Evolutionary conservation across 306 rosid genomes (phyloP).

Genomic region (Cucurbita argyrosperma): DNA sequence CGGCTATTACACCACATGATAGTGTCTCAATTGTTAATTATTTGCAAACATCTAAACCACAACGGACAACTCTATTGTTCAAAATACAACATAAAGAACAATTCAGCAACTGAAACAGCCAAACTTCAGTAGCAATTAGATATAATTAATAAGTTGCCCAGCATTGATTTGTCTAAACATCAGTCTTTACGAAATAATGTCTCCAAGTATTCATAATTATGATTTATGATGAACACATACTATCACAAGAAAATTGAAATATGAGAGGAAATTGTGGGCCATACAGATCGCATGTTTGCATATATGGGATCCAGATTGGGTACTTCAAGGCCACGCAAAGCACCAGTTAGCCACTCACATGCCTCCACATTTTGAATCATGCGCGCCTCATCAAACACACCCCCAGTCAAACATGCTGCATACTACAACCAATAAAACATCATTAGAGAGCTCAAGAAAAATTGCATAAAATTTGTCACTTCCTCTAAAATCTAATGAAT

Average conservation of each 20-base stretch:
- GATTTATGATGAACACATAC: neutral
- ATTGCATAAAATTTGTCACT: neutral
- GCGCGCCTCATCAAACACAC: slow-evolving; percentile 56
- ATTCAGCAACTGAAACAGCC: neutral
- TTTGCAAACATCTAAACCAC: neutral
- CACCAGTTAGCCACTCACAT: slow-evolving; percentile 75
- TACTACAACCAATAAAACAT: slow-evolving; percentile 41
- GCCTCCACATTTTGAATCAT: slow-evolving; percentile 79
- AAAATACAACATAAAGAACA: neutral
- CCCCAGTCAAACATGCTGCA: slow-evolving; percentile 73
- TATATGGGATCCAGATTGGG: slow-evolving; percentile 55
- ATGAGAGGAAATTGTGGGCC: slow-evolving; percentile 15
- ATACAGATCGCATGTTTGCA: slow-evolving; percentile 77
- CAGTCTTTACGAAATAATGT: neutral
- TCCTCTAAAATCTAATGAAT: neutral
- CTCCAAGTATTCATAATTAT: neutral
- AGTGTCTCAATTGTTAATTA: neutral
- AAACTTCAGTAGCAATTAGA: neutral
- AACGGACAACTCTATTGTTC: neutral
- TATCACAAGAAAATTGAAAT: neutral
- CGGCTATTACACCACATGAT: neutral
- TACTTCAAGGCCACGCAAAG: slow-evolving; percentile 50
- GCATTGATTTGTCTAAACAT: neutral
- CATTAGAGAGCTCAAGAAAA: slow-evolving; percentile 15
- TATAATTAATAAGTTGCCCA: neutral